Base-by-base conservation (phyloP, 1,139 yeast genomes). In the Kluyveromyces sp. region DNA sequence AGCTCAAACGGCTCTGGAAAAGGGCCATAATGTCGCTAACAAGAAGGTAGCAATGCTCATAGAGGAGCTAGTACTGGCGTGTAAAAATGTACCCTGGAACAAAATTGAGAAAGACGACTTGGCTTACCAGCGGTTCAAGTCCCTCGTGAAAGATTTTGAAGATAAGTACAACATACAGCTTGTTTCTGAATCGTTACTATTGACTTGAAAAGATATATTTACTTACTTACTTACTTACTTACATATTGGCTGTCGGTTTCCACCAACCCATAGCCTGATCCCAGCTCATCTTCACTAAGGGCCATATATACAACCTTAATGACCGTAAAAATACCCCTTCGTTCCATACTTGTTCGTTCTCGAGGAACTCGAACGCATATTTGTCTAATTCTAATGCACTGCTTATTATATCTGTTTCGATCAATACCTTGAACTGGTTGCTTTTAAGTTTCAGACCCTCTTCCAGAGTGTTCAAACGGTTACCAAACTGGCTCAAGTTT, bases 401-500 rank as follows among this genome's bases (percentile, higher is more conserved):
- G 54, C 66, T 70, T 8, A 67, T 36, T 45, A 64, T 67, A 4
- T 64, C 58, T 3, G 66, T 60, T 7, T 67, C 48, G 15, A 59
- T 46, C 50, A 67, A 60, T 39, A 66, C 53, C 31, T 27, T 31
- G 36, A 41, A 26, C 43, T 40, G 38, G 32, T 38, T 41, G 44
- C 39, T 36, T 48, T 49, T 48, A 21, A 25, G 10, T 30, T 41
- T 41, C 6, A 41, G 34, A 26, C 34, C 30, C n/a, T 26, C 25
- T 49, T 70, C 72, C 46, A 72, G 53, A 2, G 61, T 55, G n/a
- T 65, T 55, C 60, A 75, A 60, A 60, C 74, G 65, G 53, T 66
- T 45, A 58, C 73, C 67, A 71, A 76, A 75, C 29, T 72, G 64
- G 45, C 77, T 74, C 51, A 84, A 74, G 48, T 83, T 78, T 37